Evolutionary conservation across 2,329 filamentous ascomycete species (phyloP).

Genomic region (Teratosphaeria epicoccoides): DNA sequence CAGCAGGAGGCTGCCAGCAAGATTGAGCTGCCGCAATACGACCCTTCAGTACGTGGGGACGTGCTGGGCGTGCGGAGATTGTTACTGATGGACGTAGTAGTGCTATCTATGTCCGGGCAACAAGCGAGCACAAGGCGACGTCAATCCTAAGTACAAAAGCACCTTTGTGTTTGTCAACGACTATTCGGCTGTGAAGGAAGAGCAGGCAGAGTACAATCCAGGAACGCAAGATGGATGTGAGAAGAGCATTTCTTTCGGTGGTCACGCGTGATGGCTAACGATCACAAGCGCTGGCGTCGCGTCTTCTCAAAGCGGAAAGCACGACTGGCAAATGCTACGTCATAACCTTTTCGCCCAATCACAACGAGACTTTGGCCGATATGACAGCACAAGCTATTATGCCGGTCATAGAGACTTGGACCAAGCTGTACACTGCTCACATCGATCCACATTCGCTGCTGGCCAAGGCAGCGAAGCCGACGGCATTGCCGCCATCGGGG

Average conservation of each 20-base stretch:
- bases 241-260: conserved; percentile 4
- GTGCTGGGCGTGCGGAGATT: not conserved
- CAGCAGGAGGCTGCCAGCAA: conserved; percentile 38
- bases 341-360: conserved; percentile 81
- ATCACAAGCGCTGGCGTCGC: conserved; percentile 55
- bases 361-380: conserved; percentile 88
- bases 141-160: conserved; percentile 73
- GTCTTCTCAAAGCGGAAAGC: conserved; percentile 69
- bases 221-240: conserved; percentile 41
- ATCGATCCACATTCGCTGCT: conserved; percentile 62
- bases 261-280: not conserved
- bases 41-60: conserved; percentile 43
- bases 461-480: conserved; percentile 34
- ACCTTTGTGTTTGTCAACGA: conserved; percentile 97
- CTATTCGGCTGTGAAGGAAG: conserved; percentile 91
- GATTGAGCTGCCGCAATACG: conserved; percentile 60
- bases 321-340: conserved; percentile 97
- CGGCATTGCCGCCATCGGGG: conserved; percentile 34
- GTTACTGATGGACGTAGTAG: conserved; percentile 31
- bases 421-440: conserved; percentile 74
- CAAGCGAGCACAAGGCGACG: conserved; percentile 72
- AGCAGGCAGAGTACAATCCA: conserved; percentile 66
- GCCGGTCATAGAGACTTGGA: conserved; percentile 82
- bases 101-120: conserved; percentile 96
- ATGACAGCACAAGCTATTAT: conserved; percentile 67